Evolutionary conservation across 1,284 basidiomycete species (phyloP), one percentile per base, ranked within the genome.

Genomic region (Neonothopanus nambi): DNA sequence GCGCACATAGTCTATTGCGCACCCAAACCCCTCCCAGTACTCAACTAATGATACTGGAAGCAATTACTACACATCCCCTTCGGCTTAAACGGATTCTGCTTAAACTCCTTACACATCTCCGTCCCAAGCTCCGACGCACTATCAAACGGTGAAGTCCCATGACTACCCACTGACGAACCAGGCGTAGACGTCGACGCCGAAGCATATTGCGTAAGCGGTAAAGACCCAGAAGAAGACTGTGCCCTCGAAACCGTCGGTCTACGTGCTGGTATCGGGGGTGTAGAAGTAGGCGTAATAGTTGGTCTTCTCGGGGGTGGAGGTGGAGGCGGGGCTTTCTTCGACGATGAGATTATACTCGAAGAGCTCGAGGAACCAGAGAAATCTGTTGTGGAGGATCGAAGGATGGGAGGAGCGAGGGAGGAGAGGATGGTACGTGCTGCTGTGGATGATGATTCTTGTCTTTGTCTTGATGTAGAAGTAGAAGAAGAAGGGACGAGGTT

Each of bases 31-130:
- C n/a, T n/a, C n/a, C n/a, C 11, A n/a, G n/a, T n/a, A n/a, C n/a
- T n/a, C n/a, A n/a, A n/a, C n/a, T n/a, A 52, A 59, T 81, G 80
- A 61, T 71, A 72, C 64, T 80, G 72, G 59, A 79, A 78, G 61
- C 82, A 85, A 58, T 81, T 83, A 59, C 73, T 79, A 62, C 82
- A 85, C 69, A 79, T 78, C n/a, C 82, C 82, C 57, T 73, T 72
- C 26, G 76, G 67, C 68, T 82, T 82, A 71, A 84, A 84, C 48
- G 79, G 78, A 60, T 81, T 81, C 68, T 83, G 81, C 62, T 76
- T 77, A 17, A 45, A 45, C 12, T 28, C 43, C 15, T 5, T 45
- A 30, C 43, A 45, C 9, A 13, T 33, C 30, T 33, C 30, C 30
- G 30, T 58, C 64, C 69, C 35, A 38, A 72, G 52, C 45, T 67